Base-by-base conservation (phyloP, 2,329 filamentous ascomycete species). In the Pseudopithomyces chartarum region DNA sequence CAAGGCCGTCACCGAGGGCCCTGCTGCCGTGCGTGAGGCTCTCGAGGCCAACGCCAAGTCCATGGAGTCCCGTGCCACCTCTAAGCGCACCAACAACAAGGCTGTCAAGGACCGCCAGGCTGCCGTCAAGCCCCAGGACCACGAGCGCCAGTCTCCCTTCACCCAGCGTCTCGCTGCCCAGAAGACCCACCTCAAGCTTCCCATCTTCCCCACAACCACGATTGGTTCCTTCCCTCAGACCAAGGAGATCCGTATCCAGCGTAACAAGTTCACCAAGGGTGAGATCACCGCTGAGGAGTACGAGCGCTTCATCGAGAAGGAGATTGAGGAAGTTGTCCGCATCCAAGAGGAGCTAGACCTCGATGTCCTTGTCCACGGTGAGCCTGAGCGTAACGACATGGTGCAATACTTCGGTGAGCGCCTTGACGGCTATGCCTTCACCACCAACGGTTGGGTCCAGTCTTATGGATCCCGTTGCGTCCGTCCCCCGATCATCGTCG, bases 341-440 rank as follows among this genome's bases (percentile, higher is more conserved):
- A 91, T 98, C 80, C 95, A 99, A 84, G 92, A 98, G 74, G 95
- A 98, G 84, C 93, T 99, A 74, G 92, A 87, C 79, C 89, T 99
- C 54, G 95, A 99, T 71, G 95, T 99, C 79, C 91, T 90, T 77
- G 95, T 99, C 65, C 95, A 99, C 85, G 95, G 95, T 78, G 95
- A 99, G 87, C 95, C 95, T 59, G 95, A 99, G 88, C 92, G 95
- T 80, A 99, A 99, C 84, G 95, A 99, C 88, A 99, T 99, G 95
- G 95, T 99, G 52, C 95, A 99, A 83, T 99, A 97, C 89, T 99
- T 99, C 73, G 95, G 95, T 81, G 95, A 99, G 87, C 90, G 92
- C 75, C 86, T 99, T 63, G 87, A 96, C 73, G 95, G 95, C 75
- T 99, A 98, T 80, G 90, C 92, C 78, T 99, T 99, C 87, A 99